Percentiles rank a stretch among this genome's conserved stretches.
phyloP scores from a whole-genome alignment of 2,329 filamentous ascomycete species.

The Cordyceps cicadae region DNA sequence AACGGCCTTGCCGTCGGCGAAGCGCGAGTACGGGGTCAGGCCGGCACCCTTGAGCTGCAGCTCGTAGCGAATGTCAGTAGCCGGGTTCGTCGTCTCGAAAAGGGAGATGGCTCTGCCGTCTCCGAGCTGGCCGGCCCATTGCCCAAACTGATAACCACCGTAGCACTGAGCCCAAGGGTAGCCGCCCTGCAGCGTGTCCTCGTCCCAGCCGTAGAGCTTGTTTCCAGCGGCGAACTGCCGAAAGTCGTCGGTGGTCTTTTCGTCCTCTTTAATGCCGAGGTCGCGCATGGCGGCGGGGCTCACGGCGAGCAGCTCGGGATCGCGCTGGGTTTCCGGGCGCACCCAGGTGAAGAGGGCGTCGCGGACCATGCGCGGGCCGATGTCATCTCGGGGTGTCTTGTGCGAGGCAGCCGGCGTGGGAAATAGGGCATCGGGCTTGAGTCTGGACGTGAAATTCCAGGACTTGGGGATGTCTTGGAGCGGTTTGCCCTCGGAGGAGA shows the following conservation, averaged over 20 bases:
- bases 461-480: slow-evolving; percentile 54
- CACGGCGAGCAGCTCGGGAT: slow-evolving; percentile 72
- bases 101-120: slow-evolving; percentile 91
- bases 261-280: slow-evolving; percentile 63
- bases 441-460: slow-evolving; percentile 54
- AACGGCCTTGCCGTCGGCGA: slow-evolving; percentile 92
- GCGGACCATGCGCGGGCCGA: slow-evolving; percentile 76
- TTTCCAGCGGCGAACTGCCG: slow-evolving; percentile 72
- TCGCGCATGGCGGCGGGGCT: slow-evolving; percentile 72
- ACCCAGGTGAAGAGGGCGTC: slow-evolving; percentile 86
- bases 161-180: slow-evolving; percentile 99
- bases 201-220: slow-evolving; percentile 69
- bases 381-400: slow-evolving; percentile 64
- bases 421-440: slow-evolving; percentile 70
- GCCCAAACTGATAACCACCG: slow-evolving; percentile 71
- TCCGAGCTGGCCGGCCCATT: slow-evolving; percentile 92
- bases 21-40: slow-evolving; percentile 86
- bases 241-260: slow-evolving; percentile 67
- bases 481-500: slow-evolving; percentile 24
- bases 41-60: slow-evolving; percentile 92
- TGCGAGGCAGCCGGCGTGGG: slow-evolving; percentile 77
- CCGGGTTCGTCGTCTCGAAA: slow-evolving; percentile 77
- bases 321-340: slow-evolving; percentile 62
- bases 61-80: slow-evolving; percentile 69
- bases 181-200: slow-evolving; percentile 55